Percentiles rank a stretch among this genome's conserved stretches.
Conservation (phyloP, 1,284 basidiomycete species). For the Cystobasidium pallidum region DNA sequence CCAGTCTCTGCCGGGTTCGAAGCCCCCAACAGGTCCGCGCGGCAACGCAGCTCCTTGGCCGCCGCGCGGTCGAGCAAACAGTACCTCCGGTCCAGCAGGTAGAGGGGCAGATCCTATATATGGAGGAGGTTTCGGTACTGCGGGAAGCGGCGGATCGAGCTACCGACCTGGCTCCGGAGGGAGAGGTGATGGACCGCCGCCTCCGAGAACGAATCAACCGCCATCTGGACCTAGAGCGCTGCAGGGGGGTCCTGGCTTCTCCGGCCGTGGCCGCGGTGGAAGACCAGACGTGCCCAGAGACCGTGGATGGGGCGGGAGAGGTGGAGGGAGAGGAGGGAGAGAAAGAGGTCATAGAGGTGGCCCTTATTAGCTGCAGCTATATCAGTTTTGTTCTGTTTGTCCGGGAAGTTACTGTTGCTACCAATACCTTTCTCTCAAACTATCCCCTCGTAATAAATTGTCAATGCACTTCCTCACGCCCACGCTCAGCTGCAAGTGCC, state of each 20-base stretch:
- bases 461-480: too few species aligned
- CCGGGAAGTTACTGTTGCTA: conserved; percentile 3
- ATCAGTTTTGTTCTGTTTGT: not conserved
- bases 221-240: conserved; percentile 37
- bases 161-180: conserved; percentile 24
- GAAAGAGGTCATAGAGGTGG: conserved; percentile 11
- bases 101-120: conserved; percentile 4
- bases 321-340: conserved; percentile 13
- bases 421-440: too few species aligned
- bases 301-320: conserved; percentile 21
- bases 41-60: conserved; percentile 13
- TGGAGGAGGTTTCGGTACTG: conserved; percentile 27
- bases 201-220: conserved; percentile 29
- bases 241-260: conserved; percentile 9
- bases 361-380: not conserved
- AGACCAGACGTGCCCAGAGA: conserved; percentile 13
- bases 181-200: conserved; percentile 16
- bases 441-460: too few species aligned
- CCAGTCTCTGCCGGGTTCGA: conserved; percentile 3
- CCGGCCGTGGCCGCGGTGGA: conserved; percentile 5
- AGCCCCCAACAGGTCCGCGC: conserved; percentile 22
- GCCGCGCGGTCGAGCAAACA: conserved; percentile 4
- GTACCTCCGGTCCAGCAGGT: conserved; percentile 9
- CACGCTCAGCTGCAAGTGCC: too few species aligned
- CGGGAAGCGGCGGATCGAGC: conserved; percentile 29